These are phyloP conservation scores for Mortierella sp. DNA, from an alignment of 371 early-diverging fungal species.

Conservation along the genomic window DNA sequence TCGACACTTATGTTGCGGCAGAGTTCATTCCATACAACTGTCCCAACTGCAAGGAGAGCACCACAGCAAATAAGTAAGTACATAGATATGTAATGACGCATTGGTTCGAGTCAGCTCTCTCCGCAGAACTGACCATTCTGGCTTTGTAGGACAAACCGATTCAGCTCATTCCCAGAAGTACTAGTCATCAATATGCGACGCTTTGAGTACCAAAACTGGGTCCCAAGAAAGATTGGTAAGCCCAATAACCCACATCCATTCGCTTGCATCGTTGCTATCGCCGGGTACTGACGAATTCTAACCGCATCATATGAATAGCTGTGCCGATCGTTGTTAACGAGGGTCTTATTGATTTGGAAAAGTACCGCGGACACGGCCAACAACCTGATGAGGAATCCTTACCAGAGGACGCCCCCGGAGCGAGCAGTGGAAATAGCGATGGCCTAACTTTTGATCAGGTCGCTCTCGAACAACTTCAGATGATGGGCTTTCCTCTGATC, in stretches of 20 bases:
- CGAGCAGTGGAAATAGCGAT: conserved; percentile 12
- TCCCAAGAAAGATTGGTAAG: conserved; percentile 83
- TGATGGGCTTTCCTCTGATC: conserved; percentile 93
- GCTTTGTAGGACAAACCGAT: conserved; percentile 71
- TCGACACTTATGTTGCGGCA: conserved; percentile 71
- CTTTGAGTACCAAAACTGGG: conserved; percentile 92
- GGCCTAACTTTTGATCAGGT: conserved; percentile 72
- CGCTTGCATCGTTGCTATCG: no score
- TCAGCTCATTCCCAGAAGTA: conserved; percentile 88
- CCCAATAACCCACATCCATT: neutral
- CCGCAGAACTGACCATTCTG: neutral
- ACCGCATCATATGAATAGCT: conserved; percentile 43
- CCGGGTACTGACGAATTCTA: no score
- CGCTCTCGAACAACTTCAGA: conserved; percentile 80
- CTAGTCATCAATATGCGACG: conserved; percentile 85
- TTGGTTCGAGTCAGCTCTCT: neutral
- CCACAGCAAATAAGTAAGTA: conserved; percentile 75
- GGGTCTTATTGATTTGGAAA: conserved; percentile 66
- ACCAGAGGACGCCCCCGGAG: conserved; percentile 70
- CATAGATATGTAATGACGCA: neutral
- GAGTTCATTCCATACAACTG: conserved; percentile 84
- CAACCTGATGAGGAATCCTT: conserved; percentile 80
- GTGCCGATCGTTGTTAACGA: conserved; percentile 72
- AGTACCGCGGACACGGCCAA: conserved; percentile 74
- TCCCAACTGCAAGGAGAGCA: conserved; percentile 79